Base-by-base conservation (phyloP, 2,329 filamentous ascomycete species). In the Tolypocladium ovalisporum region DNA sequence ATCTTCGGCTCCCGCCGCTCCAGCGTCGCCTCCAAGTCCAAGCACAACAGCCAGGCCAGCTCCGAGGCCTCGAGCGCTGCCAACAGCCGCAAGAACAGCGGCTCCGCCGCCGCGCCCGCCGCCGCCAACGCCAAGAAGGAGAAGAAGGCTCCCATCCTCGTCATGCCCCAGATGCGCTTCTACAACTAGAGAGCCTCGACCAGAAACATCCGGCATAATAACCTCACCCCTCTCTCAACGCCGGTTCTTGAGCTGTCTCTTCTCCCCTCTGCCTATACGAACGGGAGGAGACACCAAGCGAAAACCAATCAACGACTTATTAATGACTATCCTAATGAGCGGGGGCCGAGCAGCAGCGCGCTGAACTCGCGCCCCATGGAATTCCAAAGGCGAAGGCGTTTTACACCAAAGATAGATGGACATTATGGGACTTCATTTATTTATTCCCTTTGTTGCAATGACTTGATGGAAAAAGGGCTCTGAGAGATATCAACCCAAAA, bases 1-100 rank as follows among this genome's bases (percentile, higher is more conserved):
- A 56, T 61, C 58, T 39, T 58, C 57, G 36, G 55, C 36, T 56
- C 52, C n/a, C 55, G 59, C 57, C 44, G 55, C 56, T 39, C 58
- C n/a, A 56, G 54, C n/a, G 19, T 34, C 13, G 52, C 37, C 39
- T 7, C 5, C 37, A 35, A 29, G n/a, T 29, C 49, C 37, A 54
- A 53, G 39, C 54, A 24, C 49, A 51, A 22, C 39, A 59, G 57
- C 15, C 52, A 52, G 40, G 47, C 54, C 47, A 58, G 35, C 54
- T 58, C 55, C 32, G 34, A 39, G 37, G 54, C 47, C 37, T 56
- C 55, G 15, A 27, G 17, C 17, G 2, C 27, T 19, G 39, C 29
- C 47, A 27, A 22, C 22, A 56, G 49, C 52, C 54, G 36, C 52
- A 57, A 54, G 55, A 44, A 29, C 57, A 47, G 47, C 54, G 32